Evolutionary conservation across 2,329 filamentous ascomycete genomes (phyloP).

Genomic region (Dactylonectria estremocensis): DNA sequence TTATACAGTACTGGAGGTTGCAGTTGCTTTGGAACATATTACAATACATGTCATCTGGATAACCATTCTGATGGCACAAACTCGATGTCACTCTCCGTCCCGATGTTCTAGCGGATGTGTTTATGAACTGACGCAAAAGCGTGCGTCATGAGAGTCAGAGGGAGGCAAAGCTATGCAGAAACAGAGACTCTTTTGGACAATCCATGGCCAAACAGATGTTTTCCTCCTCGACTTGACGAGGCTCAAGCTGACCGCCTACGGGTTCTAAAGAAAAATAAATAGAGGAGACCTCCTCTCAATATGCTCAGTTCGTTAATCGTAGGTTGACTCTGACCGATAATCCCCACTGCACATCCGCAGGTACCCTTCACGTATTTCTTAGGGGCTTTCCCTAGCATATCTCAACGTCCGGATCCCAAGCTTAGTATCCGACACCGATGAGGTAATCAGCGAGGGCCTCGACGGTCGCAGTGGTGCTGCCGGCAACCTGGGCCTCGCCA

Average conservation of each 20-base stretch:
- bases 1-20: too few species aligned
- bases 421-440: conserved; percentile 82
- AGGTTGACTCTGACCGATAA: conserved; percentile 12
- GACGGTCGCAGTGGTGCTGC: conserved; percentile 83
- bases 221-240: conserved; percentile 39
- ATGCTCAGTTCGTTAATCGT: conserved; percentile 38
- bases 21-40: too few species aligned
- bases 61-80: too few species aligned
- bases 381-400: conserved; percentile 12
- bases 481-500: conserved; percentile 79
- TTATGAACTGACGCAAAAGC: too few species aligned
- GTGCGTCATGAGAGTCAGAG: too few species aligned
- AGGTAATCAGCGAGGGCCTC: conserved; percentile 92
- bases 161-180: conserved; percentile 49
- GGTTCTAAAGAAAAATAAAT: conserved; percentile 45
- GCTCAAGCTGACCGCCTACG: conserved; percentile 39
- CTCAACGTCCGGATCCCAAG: conserved; percentile 5
- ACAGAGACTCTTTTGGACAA: conserved; percentile 42
- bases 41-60: too few species aligned
- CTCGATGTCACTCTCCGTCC: too few species aligned
- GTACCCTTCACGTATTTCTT: conserved; percentile 13
- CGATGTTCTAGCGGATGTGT: too few species aligned
- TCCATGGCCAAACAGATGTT: conserved; percentile 42
- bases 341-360: conserved; percentile 33
- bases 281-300: conserved; percentile 36